Evolutionary conservation across 108 stramenopile genomes (phyloP), one percentile per base, ranked within the genome.

Genomic region (Cyclotella baltica): DNA sequence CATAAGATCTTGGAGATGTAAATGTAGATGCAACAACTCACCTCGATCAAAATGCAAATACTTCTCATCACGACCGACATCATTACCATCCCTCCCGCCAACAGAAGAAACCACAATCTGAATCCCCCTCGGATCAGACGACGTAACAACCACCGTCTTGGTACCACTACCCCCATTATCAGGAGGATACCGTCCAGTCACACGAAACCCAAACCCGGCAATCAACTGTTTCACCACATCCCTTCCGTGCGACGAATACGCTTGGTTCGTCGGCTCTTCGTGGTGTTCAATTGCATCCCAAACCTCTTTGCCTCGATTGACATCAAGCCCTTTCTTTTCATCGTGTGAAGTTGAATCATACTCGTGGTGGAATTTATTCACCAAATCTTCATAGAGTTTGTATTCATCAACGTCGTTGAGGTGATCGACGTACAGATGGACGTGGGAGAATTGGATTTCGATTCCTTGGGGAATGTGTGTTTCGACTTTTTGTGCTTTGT

Each of bases 151-250:
- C 25, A 92, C 76, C 11, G 89, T 82, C 36, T 63, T 86, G 6
- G 92, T 90, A 50, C 69, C 0, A 67, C 48, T 70, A 30, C 29
- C 38, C 23, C 58, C 48, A 75, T 27, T 34, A 37, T 50, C 48
- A 15, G 67, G 40, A 2, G 89, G 80, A 74, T 83, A 75, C 52
- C 83, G 78, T 52, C 88, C 91, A 0, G 92, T 92, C 30, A 96
- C 83, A 13, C 95, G 86, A 69, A 92, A 93, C 11, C 93, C 93
- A 48, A 96, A 85, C 13, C 92, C 95, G 20, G 85, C 88, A 67
- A 96, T 81, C 40, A 93, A 56, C 73, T 96, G 95, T 70, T 88
- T 86, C 31, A 96, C 86, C 0, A 93, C 71, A 80, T 92, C 92
- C 3, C 91, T 86, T 40, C 78, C 77, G 40, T 94, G 91, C 11